Evolutionary conservation across 106 monocot genomes (phyloP), one percentile per base, ranked within the genome.

Genomic region (Gastrodia elata): DNA sequence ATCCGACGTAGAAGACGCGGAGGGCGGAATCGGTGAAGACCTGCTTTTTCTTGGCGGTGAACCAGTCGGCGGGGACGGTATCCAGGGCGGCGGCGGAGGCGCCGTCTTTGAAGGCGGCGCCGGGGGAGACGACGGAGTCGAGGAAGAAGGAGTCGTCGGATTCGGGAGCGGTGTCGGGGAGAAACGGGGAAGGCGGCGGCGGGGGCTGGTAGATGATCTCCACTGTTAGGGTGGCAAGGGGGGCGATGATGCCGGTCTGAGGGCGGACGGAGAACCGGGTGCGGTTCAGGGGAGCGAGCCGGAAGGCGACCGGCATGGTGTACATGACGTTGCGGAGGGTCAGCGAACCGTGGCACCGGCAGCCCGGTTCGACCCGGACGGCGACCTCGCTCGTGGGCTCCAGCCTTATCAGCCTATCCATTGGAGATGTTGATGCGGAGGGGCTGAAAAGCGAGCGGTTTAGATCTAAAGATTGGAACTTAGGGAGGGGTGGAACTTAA

Each of bases 251-350:
- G 36, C 86, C 86, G 26, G 83, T 71, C 37, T 77, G 86, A 10
- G 86, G 86, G 1, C 77, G 76, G 74, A 80, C 38, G 1, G 71
- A 0, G 77, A 77, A 83, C 15, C 70, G 79, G 20, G 58, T 13
- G 30, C 70, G 38, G 77, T 77, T 77, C 20, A 72, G 28, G 3
- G 86, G 80, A 34, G 80, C 71, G 68, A 86, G 68, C 32, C 86
- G 77, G 80, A 80, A 86, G 6, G 86, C 86, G 0, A 86, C 86
- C 43, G 83, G 86, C 86, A 86, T 86, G 7, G 86, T 86, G 83
- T 83, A 75, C 86, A 86, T 83, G n/a, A 80, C 83, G 57, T 86
- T 86, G 18, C 86, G 74, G 13, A 86, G 86, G 30, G 80, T 80
- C 6, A 86, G n/a, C 56, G 74, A 27, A 43, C 86, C 86, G 67